Percentiles rank a stretch among this genome's conserved stretches.
These are phyloP conservation scores for Cercophora scortea DNA, from an alignment of 495 filamentous ascomycete genomes.

Conservation along the genomic window DNA sequence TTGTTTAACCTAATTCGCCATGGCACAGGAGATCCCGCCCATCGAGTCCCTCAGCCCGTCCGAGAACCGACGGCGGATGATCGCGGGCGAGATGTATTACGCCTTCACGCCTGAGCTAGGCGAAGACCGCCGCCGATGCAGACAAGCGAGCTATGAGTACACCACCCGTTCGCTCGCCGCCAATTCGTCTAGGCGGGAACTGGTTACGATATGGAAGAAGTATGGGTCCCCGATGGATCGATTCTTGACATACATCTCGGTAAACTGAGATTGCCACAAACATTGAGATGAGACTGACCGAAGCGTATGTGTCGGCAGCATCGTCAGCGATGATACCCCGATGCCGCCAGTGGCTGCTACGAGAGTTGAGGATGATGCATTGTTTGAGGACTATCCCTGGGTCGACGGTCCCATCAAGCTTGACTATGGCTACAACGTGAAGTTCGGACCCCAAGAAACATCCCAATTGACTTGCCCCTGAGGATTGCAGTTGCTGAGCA, in stretches of 20 bases:
- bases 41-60: constrained; percentile 11
- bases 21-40: background rate
- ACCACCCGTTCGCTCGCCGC: constrained; percentile 43
- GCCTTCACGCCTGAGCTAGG: constrained; percentile 39
- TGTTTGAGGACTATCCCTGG: constrained; percentile 55
- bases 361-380: constrained; percentile 50
- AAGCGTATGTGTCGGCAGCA: constrained; percentile 27
- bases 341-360: constrained; percentile 48
- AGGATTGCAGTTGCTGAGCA: constrained; percentile 7
- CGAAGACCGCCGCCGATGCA: constrained; percentile 51
- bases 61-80: constrained; percentile 42
- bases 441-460: constrained; percentile 17
- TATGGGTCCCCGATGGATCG: constrained; percentile 30
- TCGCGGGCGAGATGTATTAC: constrained; percentile 44
- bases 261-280: background rate
- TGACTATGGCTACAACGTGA: constrained; percentile 73
- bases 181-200: constrained; percentile 46
- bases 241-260: background rate
- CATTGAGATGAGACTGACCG: background rate
- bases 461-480: constrained; percentile 1
- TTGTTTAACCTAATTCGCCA: too few relatives aligned
- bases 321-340: constrained; percentile 52
- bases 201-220: constrained; percentile 68
- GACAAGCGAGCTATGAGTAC: constrained; percentile 50
- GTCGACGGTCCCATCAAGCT: constrained; percentile 62